These are phyloP conservation scores for Lepiota subincarnata DNA, from an alignment of 768 basidiomycete species.

Conservation along the genomic window DNA sequence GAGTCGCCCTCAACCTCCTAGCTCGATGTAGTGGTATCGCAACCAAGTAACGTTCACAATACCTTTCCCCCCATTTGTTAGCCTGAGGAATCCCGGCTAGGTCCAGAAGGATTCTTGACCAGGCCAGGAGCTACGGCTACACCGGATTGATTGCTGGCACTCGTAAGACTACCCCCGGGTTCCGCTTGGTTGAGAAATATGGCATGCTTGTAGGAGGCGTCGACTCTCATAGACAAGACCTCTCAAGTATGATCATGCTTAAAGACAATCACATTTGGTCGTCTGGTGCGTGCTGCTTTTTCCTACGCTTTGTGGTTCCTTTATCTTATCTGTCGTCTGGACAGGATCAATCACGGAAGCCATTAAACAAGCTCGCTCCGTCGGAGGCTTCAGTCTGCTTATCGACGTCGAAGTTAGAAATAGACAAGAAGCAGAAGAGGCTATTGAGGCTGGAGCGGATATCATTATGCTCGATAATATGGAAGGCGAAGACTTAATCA, in stretches of 20 bases:
- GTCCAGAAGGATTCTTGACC: conserved; percentile 76
- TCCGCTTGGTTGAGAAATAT: conserved; percentile 96
- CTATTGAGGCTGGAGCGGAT: conserved; percentile 94
- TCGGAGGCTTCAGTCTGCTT: conserved; percentile 87
- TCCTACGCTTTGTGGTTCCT: conserved; percentile 3
- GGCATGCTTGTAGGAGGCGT: conserved; percentile 98
- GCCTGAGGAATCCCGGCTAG: conserved; percentile 33
- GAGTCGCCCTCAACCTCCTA: conserved; percentile 88
- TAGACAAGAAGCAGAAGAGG: conserved; percentile 90
- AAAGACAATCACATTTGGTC: conserved; percentile 99
- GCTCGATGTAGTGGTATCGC: conserved; percentile 97
- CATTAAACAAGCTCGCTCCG: conserved; percentile 77
- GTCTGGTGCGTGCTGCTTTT: conserved; percentile 51
- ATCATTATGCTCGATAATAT: conserved; percentile 96
- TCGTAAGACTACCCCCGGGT: conserved; percentile 96
- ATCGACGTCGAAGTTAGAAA: conserved; percentile 92
- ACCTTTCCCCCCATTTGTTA: background rate
- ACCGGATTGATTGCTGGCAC: conserved; percentile 91
- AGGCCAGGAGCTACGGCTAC: conserved; percentile 76
- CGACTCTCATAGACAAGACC: conserved; percentile 91
- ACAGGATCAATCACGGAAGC: conserved; percentile 88
- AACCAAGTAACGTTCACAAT: conserved; percentile 61
- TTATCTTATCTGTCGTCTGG: conserved; percentile 5
- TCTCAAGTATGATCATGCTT: conserved; percentile 99
- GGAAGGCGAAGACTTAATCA: conserved; percentile 66